A percentile compares a stretch with the other conserved stretches of the same genome.
Conservation (phyloP, 768 basidiomycete genomes). For the Pisolithus orientalis region DNA sequence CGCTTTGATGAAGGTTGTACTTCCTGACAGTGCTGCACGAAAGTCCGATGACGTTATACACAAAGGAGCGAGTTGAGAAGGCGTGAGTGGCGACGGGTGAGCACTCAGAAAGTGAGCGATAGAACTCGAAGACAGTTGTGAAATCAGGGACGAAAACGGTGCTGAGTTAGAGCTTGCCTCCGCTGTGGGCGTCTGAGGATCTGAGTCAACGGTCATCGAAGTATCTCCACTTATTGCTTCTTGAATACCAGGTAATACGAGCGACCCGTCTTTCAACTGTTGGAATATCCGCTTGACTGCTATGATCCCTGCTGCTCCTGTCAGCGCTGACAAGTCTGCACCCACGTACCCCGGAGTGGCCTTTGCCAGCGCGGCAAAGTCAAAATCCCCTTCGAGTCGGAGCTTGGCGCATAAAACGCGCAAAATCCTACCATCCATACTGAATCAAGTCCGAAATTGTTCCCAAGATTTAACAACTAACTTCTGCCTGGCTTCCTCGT, state of each 20-base stretch:
- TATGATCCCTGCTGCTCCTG: constrained; percentile 90
- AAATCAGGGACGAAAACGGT: constrained; percentile 32
- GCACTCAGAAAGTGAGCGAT: constrained; percentile 87
- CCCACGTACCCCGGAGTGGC: constrained; percentile 97
- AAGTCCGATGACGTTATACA: constrained; percentile 83
- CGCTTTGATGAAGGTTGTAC: constrained; percentile 96
- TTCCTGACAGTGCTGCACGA: constrained; percentile 66
- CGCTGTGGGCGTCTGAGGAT: constrained; percentile 9
- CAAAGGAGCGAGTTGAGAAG: constrained; percentile 72
- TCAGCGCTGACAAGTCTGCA: constrained; percentile 85
- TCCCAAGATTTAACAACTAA: constrained; percentile 32
- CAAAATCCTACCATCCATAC: constrained; percentile 59
- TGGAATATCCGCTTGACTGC: constrained; percentile 96
- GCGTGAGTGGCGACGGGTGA: constrained; percentile 76
- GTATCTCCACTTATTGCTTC: constrained; percentile 18
- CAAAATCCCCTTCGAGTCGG: constrained; percentile 80
- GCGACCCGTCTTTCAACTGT: constrained; percentile 59
- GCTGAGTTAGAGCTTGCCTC: constrained; percentile 14
- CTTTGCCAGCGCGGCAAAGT: constrained; percentile 81
- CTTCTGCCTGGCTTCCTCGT: constrained; percentile 86
- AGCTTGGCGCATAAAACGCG: constrained; percentile 80
- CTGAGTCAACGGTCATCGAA: constrained; percentile 34
- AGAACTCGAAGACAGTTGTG: constrained; percentile 50
- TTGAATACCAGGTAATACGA: constrained; percentile 44
- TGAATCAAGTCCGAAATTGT: not conserved